Evolutionary conservation across 768 basidiomycete genomes (phyloP).

Genomic region (Phaffia tasmanica): DNA sequence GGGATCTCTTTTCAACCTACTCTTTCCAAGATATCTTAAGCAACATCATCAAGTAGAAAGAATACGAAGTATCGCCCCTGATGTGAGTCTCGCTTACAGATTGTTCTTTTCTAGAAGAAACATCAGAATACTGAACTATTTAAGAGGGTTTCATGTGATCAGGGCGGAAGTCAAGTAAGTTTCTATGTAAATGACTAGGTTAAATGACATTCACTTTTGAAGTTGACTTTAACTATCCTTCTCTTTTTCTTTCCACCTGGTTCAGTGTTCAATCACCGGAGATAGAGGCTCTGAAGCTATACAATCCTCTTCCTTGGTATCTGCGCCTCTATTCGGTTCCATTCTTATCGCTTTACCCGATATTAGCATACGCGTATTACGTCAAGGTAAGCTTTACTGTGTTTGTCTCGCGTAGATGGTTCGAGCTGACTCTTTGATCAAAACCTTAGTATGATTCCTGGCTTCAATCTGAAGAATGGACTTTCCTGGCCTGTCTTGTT

Average conservation of each 20-base stretch:
- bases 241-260: background rate
- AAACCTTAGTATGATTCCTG: slow-evolving; percentile 25
- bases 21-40: too few relatives aligned
- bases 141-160: too few relatives aligned
- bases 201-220: too few relatives aligned
- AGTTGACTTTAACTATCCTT: too few relatives aligned
- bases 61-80: too few relatives aligned
- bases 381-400: slow-evolving; percentile 42
- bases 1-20: too few relatives aligned
- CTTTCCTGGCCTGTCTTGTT: slow-evolving; percentile 78
- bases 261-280: slow-evolving; percentile 33
- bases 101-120: too few relatives aligned
- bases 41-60: too few relatives aligned
- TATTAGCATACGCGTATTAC: slow-evolving; percentile 67
- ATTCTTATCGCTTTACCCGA: slow-evolving; percentile 39
- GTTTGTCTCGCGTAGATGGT: background rate
- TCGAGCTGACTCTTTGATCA: background rate
- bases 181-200: too few relatives aligned
- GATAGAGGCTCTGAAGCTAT: slow-evolving; percentile 38
- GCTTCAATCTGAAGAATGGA: slow-evolving; percentile 72
- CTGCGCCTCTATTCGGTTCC: slow-evolving; percentile 39
- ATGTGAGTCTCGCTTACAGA: too few relatives aligned
- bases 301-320: slow-evolving; percentile 37
- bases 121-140: too few relatives aligned
- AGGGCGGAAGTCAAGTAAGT: too few relatives aligned